phyloP scores from a whole-genome alignment of 1,284 basidiomycete genomes.

The Rhizoctonia solani region DNA sequence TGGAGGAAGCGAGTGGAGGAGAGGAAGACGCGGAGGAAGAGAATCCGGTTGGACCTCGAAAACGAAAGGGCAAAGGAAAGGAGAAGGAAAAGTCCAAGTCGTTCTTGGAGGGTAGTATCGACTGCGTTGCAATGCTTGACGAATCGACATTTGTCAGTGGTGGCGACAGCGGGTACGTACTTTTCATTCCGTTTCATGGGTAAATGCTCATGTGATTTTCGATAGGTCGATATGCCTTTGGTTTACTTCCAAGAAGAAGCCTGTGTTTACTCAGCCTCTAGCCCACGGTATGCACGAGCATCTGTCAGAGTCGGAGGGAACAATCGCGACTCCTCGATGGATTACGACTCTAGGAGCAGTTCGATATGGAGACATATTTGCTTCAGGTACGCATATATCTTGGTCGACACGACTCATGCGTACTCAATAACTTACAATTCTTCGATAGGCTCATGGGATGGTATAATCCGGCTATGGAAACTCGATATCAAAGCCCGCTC shows the following conservation, averaged over 20 bases:
- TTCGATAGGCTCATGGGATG: conserved; percentile 85
- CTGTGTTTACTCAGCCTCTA: conserved; percentile 79
- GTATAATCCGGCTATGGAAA: conserved; percentile 86
- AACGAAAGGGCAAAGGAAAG: conserved; percentile 47
- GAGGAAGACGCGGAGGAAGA: conserved; percentile 48
- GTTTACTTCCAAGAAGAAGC: conserved; percentile 95
- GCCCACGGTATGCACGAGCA: conserved; percentile 85
- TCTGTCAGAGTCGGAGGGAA: conserved; percentile 71
- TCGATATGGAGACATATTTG: conserved; percentile 90
- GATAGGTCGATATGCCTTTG: conserved; percentile 86
- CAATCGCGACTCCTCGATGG: conserved; percentile 82
- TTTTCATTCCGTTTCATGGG: conserved; percentile 34
- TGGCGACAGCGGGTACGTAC: conserved; percentile 86
- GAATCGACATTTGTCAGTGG: conserved; percentile 91
- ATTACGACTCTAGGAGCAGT: conserved; percentile 83
- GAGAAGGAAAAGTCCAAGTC: conserved; percentile 50
- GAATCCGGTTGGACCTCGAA: conserved; percentile 47
- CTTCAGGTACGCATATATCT: conserved; percentile 63
- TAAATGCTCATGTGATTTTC: not conserved
- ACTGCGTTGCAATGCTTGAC: conserved; percentile 93
- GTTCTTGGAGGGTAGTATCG: conserved; percentile 89
- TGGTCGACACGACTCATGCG: not conserved
- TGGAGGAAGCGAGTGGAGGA: conserved; percentile 62
- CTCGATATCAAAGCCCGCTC: conserved; percentile 75
- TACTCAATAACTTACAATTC: conserved; percentile 31